Conservation (phyloP, 768 basidiomycete species). For the Rhizopogon vinicolor region DNA sequence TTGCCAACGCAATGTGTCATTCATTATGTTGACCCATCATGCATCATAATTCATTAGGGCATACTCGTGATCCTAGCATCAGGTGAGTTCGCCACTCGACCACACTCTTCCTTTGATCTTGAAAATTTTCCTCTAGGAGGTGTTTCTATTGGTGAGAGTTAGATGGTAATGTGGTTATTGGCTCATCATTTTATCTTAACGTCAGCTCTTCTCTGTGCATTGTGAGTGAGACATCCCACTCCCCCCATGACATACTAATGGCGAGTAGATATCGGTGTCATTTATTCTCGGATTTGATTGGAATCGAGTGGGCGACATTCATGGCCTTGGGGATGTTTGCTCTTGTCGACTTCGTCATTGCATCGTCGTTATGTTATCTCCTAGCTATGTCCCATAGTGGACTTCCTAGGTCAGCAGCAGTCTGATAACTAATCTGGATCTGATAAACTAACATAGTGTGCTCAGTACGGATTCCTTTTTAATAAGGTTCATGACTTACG, state of each 20-base stretch:
- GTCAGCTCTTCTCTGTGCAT: background rate
- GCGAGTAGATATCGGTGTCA: background rate
- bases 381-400: background rate
- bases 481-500: background rate
- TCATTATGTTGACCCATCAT: background rate
- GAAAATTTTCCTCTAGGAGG: background rate
- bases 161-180: background rate
- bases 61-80: background rate
- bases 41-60: background rate
- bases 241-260: background rate
- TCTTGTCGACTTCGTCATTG: background rate
- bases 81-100: background rate
- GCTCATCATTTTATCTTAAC: background rate
- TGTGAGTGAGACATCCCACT: background rate
- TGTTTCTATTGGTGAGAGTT: background rate
- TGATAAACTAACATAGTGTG: background rate
- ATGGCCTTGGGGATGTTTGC: background rate
- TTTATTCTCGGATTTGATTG: background rate
- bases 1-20: background rate
- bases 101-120: background rate
- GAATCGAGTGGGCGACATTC: background rate
- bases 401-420: background rate
- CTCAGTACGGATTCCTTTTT: conserved; percentile 1
- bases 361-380: conserved; percentile 4
- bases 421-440: background rate